A percentile compares a stretch with the other conserved stretches of the same genome.
Evolutionary conservation across 208 protist genomes (phyloP).

Genomic region (Crithidia mellificae): DNA sequence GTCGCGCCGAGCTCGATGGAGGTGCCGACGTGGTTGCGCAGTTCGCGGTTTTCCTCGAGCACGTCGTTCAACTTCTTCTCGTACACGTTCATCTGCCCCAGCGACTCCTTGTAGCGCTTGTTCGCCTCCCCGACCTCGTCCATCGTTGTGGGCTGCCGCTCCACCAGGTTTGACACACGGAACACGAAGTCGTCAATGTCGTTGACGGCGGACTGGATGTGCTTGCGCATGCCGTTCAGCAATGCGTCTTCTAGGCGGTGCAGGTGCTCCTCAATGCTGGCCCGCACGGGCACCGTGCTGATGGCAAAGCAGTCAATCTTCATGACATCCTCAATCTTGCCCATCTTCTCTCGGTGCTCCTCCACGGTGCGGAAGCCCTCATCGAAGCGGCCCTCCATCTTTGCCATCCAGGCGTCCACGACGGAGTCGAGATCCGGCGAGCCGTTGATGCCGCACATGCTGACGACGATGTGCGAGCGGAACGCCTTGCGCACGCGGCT

Average conservation of each 20-base stretch:
- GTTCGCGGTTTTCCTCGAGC: slow-evolving; percentile 86
- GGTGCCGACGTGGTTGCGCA: slow-evolving; percentile 75
- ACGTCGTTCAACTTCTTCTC: slow-evolving; percentile 69
- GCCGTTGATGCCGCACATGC: slow-evolving; percentile 87
- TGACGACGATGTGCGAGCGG: slow-evolving; percentile 83
- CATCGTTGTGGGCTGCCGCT: slow-evolving; percentile 89
- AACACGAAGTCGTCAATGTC: slow-evolving; percentile 91
- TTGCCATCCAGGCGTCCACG: slow-evolving; percentile 76
- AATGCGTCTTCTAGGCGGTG: slow-evolving; percentile 90
- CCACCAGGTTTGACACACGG: slow-evolving; percentile 85
- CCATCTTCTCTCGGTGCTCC: slow-evolving; percentile 79
- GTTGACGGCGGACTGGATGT: slow-evolving; percentile 59
- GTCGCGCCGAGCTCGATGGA: slow-evolving; percentile 80
- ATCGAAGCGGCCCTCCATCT: slow-evolving; percentile 63
- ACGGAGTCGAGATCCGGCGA: slow-evolving; percentile 89
- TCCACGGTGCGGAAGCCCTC: slow-evolving; percentile 90
- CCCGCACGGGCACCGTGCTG: slow-evolving; percentile 91
- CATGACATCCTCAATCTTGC: slow-evolving; percentile 88
- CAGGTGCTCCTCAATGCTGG: slow-evolving; percentile 92
- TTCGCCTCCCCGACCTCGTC: slow-evolving; percentile 92
- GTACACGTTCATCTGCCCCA: slow-evolving; percentile 59
- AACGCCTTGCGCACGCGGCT: slow-evolving; percentile 87
- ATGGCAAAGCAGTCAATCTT: slow-evolving; percentile 94
- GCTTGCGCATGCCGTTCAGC: slow-evolving; percentile 79
- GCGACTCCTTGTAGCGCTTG: slow-evolving; percentile 71